Base-by-base conservation (phyloP, 345 rosid species). In the Triadica sebifera region DNA sequence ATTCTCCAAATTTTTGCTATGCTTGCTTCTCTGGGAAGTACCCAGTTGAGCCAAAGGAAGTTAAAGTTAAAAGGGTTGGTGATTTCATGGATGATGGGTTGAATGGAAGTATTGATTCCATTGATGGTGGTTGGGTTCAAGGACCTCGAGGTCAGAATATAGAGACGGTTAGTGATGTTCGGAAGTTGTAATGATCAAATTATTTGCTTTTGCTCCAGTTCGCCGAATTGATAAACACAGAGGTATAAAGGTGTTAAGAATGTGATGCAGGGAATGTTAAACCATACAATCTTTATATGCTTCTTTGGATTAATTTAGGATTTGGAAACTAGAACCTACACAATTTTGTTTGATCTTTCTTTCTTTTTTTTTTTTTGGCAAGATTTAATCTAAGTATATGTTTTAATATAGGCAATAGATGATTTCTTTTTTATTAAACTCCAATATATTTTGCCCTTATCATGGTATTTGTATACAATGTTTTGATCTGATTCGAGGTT, bases 1-100 rank as follows among this genome's bases (percentile, higher is more conserved):
- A 93, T 5, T 83, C 91, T 15, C 74, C 76, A 3, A 83, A 77
- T 29, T 95, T 84, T 75, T 93, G 99, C n/a, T 91, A 87, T 78
- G 99, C 99, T 53, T 95, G 99, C 75, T 95, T 93, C 83, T 89
- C 98, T 0, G 97, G 98, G 11, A 77, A 89, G 9, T 93, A 95
- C 83, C 98, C 99, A 0, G 96, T 95, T 29, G 82, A 80, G 87
- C 98, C 97, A 0, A 86, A 46, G 1, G 98, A 91, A 75, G 60
- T 80, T 46, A 92, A 89, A 83, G 97, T 92, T 81, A 92, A 94
- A 81, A 77, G 90, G 75, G 86, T 89, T 4, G 98, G 98, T 9
- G 97, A 94, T 73, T 92, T 89, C 37, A 60, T 92, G 73, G 98
- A 94, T 59, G 98, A 91, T 69, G 98, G 98, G 15, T 77, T 92